Conservation (phyloP, 2,329 filamentous ascomycete genomes). For the Aspergillus sp. region DNA sequence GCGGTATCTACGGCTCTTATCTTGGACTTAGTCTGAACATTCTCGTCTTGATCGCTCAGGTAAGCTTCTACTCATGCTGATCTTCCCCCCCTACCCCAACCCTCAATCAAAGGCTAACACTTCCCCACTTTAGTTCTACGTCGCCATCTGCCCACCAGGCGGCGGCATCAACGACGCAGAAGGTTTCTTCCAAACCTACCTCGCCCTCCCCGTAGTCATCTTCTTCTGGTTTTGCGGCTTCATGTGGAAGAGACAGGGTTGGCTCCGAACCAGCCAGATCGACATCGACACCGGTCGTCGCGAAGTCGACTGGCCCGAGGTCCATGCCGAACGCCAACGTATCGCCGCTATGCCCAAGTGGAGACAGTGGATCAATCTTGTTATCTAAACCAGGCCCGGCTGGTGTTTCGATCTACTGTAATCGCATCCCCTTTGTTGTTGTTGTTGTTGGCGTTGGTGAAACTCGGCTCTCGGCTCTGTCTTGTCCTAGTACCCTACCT, state of each 20-base stretch:
- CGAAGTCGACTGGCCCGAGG: constrained; percentile 64
- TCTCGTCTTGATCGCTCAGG: constrained; percentile 50
- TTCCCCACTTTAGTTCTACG: constrained; percentile 34
- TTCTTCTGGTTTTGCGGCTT: constrained; percentile 42
- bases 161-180: constrained; percentile 33
- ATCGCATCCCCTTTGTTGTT: not conserved
- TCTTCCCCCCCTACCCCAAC: no score
- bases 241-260: constrained; percentile 64
- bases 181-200: constrained; percentile 49
- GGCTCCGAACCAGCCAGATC: constrained; percentile 60
- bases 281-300: constrained; percentile 67
- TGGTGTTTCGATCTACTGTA: not conserved
- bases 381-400: constrained; percentile 7
- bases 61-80: constrained; percentile 17
- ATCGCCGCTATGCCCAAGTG: constrained; percentile 14
- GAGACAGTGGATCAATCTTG: constrained; percentile 5
- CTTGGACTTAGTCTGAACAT: constrained; percentile 59
- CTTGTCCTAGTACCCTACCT: not conserved
- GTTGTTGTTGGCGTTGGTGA: not conserved
- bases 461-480: not conserved
- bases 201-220: constrained; percentile 47
- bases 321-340: constrained; percentile 45
- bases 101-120: not conserved
- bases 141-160: constrained; percentile 20
- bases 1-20: constrained; percentile 63